Evolutionary conservation across 108 stramenopile genomes (phyloP).

Genomic region (Chaetoceros muelleri): DNA sequence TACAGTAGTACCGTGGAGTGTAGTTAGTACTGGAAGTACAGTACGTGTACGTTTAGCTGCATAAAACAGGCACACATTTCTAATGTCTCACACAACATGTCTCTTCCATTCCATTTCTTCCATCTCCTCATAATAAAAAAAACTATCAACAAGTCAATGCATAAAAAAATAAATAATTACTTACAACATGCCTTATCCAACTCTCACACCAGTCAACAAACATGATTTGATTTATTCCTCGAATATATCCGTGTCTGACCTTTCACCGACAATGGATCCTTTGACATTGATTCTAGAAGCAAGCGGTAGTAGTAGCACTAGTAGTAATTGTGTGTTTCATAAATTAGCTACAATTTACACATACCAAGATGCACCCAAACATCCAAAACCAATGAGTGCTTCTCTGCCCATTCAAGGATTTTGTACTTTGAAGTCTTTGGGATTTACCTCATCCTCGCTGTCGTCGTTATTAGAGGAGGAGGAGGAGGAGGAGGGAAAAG

Average conservation of each 20-base stretch:
- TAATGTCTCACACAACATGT: no score
- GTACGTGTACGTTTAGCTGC: no score
- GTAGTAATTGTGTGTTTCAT: no score
- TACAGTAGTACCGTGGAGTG: no score
- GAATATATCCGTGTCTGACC: background rate
- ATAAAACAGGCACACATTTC: no score
- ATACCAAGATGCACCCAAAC: slow-evolving; percentile 49
- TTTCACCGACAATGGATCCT: background rate
- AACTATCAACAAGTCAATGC: no score
- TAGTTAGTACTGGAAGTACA: no score
- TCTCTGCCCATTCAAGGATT: slow-evolving; percentile 15
- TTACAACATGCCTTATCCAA: slow-evolving; percentile 13
- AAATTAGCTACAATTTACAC: slow-evolving; percentile 54
- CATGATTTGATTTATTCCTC: slow-evolving; percentile 15
- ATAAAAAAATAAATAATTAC: no score
- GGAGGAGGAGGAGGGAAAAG: background rate
- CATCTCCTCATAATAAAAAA: no score
- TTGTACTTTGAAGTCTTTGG: slow-evolving; percentile 21
- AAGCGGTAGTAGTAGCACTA: slow-evolving; percentile 15
- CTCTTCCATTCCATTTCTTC: no score
- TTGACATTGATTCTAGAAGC: slow-evolving; percentile 6
- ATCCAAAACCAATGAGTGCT: slow-evolving; percentile 44
- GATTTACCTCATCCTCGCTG: slow-evolving; percentile 24
- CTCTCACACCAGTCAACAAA: slow-evolving; percentile 9
- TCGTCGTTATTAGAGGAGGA: background rate